phyloP scores from a whole-genome alignment of 202 grass and related monocot genomes.

The Setaria viridis region DNA sequence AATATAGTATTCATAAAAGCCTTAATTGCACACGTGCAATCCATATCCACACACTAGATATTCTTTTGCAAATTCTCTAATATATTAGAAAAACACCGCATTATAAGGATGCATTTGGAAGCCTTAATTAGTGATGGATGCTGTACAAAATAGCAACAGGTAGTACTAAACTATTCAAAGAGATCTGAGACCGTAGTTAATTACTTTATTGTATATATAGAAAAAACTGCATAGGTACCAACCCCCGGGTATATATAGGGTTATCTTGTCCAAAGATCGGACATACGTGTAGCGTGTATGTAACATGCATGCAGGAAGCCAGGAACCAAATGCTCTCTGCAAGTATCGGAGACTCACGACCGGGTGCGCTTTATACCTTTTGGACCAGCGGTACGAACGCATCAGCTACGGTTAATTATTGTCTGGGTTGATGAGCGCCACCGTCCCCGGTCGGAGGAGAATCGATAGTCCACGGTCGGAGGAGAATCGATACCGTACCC shows the following conservation, averaged over 20 bases:
- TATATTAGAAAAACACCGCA: neutral
- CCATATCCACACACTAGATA: neutral
- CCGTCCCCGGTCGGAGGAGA: neutral
- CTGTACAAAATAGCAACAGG: neutral
- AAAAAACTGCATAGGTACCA: neutral
- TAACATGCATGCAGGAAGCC: neutral
- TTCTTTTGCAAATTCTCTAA: neutral
- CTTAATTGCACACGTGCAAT: neutral
- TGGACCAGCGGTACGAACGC: slow-evolving; percentile 18
- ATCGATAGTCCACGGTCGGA: slow-evolving; percentile 21
- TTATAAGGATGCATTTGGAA: neutral
- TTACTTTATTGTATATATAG: neutral
- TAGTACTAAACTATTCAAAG: neutral
- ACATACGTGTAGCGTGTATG: neutral
- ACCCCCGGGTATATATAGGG: neutral
- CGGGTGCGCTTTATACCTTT: neutral
- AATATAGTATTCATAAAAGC: neutral
- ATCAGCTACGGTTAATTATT: slow-evolving; percentile 10
- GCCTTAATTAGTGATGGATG: neutral
- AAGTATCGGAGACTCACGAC: slow-evolving; percentile 34
- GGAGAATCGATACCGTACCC: slow-evolving; percentile 33
- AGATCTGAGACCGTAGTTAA: neutral
- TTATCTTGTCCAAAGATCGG: neutral
- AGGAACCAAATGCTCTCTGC: neutral
- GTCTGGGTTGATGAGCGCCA: neutral